Evolutionary conservation across 768 basidiomycete species (phyloP).

Genomic region (Suillus brevipes): DNA sequence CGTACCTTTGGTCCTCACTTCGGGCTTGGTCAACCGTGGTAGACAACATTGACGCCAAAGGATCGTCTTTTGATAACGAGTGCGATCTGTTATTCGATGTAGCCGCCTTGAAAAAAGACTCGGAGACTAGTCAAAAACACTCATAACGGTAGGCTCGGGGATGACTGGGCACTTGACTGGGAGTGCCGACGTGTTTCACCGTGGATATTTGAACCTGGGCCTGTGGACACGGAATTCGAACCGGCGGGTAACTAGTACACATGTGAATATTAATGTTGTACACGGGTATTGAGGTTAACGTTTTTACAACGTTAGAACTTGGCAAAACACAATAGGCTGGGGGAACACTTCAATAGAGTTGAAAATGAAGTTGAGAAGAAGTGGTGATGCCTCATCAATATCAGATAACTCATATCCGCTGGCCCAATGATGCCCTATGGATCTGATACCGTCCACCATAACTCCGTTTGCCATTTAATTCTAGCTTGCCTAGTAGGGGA

Average conservation of each 20-base stretch:
- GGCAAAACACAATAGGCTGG: not conserved
- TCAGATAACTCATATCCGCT: not conserved
- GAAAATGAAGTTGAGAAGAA: not conserved
- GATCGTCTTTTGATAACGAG: not conserved
- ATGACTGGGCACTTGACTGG: not conserved
- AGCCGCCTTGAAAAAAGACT: too few species aligned
- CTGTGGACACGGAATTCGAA: not conserved
- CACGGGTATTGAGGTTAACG: not conserved
- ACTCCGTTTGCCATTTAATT: not conserved
- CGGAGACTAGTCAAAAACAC: not conserved
- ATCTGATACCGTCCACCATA: not conserved
- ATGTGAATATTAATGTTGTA: not conserved
- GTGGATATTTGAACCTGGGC: not conserved
- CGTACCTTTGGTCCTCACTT: not conserved
- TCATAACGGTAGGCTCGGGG: not conserved
- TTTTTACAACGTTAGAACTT: not conserved
- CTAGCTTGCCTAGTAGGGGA: not conserved
- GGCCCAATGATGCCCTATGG: not conserved
- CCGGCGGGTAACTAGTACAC: not conserved
- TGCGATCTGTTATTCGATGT: not conserved
- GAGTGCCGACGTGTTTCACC: not conserved
- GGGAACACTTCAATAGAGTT: not conserved
- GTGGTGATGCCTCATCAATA: not conserved
- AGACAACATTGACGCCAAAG: not conserved
- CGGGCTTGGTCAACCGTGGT: not conserved